Conservation (phyloP, 2,329 filamentous ascomycete species). For the Apiospora marii region DNA sequence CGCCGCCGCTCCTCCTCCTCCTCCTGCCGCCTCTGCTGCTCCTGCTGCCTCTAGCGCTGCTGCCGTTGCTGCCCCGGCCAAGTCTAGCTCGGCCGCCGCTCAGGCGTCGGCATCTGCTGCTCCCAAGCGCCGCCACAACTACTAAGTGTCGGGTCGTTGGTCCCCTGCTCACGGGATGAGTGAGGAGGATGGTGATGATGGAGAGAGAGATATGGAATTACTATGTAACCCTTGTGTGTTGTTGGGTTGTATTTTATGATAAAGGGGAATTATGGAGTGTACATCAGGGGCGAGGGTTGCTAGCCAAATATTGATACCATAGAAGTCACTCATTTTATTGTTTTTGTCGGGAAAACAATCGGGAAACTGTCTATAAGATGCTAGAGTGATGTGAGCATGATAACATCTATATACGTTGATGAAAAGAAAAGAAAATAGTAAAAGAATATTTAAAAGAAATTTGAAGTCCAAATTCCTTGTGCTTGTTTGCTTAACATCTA, state of each 20-base stretch:
- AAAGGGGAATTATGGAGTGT: not conserved
- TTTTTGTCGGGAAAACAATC: not conserved
- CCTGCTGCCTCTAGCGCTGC: not conserved
- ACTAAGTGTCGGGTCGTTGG: not conserved
- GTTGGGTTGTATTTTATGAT: not conserved
- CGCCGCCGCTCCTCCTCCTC: not conserved
- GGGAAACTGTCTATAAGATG: not conserved
- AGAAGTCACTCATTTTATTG: conserved; percentile 14
- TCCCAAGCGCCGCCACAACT: not conserved
- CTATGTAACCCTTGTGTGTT: not conserved
- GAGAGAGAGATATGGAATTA: not conserved
- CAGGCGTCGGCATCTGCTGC: no score
- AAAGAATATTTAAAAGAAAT: not conserved
- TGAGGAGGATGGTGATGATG: not conserved
- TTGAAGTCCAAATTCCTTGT: not conserved
- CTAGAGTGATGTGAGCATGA: not conserved
- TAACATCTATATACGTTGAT: not conserved
- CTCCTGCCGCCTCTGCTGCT: conserved; percentile 1
- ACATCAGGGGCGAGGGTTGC: not conserved
- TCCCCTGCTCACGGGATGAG: conserved; percentile 12
- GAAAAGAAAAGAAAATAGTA: not conserved
- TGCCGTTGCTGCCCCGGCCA: not conserved
- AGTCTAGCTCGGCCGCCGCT: no score
- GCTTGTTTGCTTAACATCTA: not conserved
- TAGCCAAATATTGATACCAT: conserved; percentile 16